phyloP scores from a whole-genome alignment of 257 asterid genomes.

The Vinca minor region DNA sequence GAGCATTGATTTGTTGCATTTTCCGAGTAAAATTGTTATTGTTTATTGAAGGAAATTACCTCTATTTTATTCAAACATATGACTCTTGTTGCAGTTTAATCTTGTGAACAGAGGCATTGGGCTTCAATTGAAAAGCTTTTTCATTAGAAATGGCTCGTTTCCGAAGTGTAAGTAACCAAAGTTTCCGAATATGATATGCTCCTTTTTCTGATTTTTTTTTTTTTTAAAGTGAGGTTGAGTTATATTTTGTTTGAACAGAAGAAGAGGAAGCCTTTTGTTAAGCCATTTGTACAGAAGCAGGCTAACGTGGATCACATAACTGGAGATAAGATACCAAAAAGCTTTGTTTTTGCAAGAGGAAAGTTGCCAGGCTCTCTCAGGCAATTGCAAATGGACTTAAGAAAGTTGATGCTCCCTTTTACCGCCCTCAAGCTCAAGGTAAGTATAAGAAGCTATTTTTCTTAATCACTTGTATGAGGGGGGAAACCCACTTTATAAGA shows the following conservation, averaged over 20 bases:
- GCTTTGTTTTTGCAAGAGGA: constrained; percentile 77
- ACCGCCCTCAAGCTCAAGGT: constrained; percentile 96
- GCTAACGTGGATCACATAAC: constrained; percentile 75
- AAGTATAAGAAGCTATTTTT: neutral
- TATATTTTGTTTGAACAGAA: constrained; percentile 19
- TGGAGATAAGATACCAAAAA: constrained; percentile 80
- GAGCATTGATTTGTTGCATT: too few relatives aligned
- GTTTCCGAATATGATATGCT: neutral
- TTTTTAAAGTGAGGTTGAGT: neutral
- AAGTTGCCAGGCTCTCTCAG: constrained; percentile 71
- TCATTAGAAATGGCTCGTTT: constrained; percentile 54
- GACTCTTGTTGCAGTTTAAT: neutral
- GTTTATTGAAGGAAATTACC: neutral
- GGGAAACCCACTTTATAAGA: neutral
- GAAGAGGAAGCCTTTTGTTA: constrained; percentile 56
- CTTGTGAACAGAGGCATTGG: neutral
- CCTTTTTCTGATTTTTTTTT: neutral
- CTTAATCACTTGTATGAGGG: neutral
- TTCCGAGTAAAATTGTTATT: neutral
- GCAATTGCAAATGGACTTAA: constrained; percentile 69
- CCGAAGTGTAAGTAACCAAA: constrained; percentile 36
- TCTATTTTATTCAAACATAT: neutral
- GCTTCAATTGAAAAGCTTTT: neutral
- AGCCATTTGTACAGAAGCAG: constrained; percentile 43
- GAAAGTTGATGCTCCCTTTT: constrained; percentile 87